Conservation (phyloP, 164 flowering plant species). For the Magnolia officinalis region DNA sequence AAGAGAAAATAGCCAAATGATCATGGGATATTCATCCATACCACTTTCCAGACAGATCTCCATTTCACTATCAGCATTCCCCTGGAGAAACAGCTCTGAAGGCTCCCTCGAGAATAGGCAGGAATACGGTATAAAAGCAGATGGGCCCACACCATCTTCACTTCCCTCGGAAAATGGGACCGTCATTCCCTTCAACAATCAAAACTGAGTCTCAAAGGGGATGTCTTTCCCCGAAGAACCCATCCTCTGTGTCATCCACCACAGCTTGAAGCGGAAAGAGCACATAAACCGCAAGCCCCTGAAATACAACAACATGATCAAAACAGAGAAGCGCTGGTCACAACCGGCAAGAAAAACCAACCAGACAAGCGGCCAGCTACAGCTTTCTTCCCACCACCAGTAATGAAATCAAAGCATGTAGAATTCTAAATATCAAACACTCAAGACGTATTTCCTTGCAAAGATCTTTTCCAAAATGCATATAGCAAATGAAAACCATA, state of each 20-base stretch:
- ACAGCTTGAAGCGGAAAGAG: slow-evolving; percentile 72
- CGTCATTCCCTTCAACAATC: slow-evolving; percentile 56
- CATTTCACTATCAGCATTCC: slow-evolving; percentile 59
- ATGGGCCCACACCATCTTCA: slow-evolving; percentile 20
- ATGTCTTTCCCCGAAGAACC: slow-evolving; percentile 65
- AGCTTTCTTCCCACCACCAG: neutral
- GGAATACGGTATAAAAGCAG: slow-evolving; percentile 59
- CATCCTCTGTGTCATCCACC: slow-evolving; percentile 99
- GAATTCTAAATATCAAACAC: neutral
- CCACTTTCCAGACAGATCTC: slow-evolving; percentile 92
- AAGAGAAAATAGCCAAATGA: neutral
- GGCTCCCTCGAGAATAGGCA: slow-evolving; percentile 80
- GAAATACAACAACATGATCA: slow-evolving; percentile 9
- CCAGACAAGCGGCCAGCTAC: neutral
- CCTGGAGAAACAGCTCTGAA: slow-evolving; percentile 86
- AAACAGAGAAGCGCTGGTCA: neutral
- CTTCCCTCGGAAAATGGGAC: slow-evolving; percentile 28
- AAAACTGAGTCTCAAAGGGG: slow-evolving; percentile 84
- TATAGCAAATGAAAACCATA: too few species aligned
- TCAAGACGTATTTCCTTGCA: neutral
- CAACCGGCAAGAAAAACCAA: neutral
- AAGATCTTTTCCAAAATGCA: neutral
- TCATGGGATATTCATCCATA: slow-evolving; percentile 16
- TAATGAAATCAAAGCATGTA: neutral
- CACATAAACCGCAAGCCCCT: slow-evolving; percentile 82